Conservation (phyloP, 129 eudicot species). For the Lactuca saligna region DNA sequence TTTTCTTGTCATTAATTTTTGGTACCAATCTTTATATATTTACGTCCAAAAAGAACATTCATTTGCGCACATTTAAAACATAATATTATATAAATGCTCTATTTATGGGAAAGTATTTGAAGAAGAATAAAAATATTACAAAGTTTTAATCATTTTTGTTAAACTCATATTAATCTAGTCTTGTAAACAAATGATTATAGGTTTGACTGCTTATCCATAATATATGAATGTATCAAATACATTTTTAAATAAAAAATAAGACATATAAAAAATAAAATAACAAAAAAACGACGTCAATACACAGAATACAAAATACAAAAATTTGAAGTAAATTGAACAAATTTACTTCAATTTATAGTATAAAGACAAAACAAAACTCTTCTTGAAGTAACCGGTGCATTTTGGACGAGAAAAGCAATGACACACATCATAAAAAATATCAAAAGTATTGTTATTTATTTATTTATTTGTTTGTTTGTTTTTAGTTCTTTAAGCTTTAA, state of each 20-base stretch:
- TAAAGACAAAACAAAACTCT: neutral
- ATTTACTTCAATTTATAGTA: neutral
- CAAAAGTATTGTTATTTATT: neutral
- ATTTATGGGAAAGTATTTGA: neutral
- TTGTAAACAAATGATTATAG: no score
- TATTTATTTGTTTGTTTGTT: neutral
- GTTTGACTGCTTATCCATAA: neutral
- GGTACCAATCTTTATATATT: no score
- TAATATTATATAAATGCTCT: no score
- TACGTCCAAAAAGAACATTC: no score
- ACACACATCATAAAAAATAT: constrained; percentile 8
- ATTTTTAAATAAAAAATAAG: no score
- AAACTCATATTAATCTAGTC: neutral
- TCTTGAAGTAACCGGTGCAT: neutral
- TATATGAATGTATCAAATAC: neutral
- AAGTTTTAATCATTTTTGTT: no score
- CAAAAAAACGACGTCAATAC: neutral
- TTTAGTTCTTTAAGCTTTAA: neutral
- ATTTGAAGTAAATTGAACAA: neutral
- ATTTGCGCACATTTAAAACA: no score
- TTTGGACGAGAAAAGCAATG: constrained; percentile 28
- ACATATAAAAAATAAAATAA: no score
- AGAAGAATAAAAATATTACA: neutral
- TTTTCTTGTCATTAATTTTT: no score
- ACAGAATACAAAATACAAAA: neutral